phyloP scores from a whole-genome alignment of 2,329 filamentous ascomycete species.

The Paraphaeosphaeria minitans region DNA sequence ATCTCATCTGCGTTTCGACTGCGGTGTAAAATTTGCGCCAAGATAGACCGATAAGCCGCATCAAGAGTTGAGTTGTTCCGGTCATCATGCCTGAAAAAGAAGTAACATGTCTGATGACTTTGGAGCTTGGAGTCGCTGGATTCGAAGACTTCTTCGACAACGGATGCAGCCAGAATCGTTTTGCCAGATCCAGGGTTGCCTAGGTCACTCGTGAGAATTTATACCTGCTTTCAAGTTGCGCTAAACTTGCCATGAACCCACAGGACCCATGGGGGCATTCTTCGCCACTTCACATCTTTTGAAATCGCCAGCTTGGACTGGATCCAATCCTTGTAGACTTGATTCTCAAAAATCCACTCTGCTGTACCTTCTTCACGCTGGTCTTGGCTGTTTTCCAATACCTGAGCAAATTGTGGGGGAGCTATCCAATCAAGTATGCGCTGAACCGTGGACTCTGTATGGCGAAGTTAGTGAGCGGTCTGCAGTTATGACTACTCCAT shows the following conservation, averaged over 20 bases:
- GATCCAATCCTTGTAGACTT: background rate
- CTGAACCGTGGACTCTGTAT: background rate
- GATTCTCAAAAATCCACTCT: background rate
- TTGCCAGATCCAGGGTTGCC: constrained; percentile 11
- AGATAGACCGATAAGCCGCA: background rate
- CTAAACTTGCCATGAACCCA: background rate
- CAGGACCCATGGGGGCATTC: background rate
- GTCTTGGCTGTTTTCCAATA: background rate
- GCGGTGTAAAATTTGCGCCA: background rate
- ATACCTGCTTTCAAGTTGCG: background rate
- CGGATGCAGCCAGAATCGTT: constrained; percentile 11
- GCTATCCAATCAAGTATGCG: background rate
- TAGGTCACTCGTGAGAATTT: background rate
- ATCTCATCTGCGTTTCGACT: background rate
- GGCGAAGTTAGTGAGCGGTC: background rate
- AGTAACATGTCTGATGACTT: background rate
- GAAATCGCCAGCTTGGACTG: background rate
- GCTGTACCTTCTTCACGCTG: constrained; percentile 1
- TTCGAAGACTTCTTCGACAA: background rate
- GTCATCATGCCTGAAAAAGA: constrained; percentile 5
- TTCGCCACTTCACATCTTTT: background rate
- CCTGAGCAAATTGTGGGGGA: background rate
- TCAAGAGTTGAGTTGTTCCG: background rate
- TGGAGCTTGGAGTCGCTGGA: background rate
- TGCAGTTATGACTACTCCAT: background rate